phyloP scores from a whole-genome alignment of 805 yeast species.

The Pichia kluyveri region DNA sequence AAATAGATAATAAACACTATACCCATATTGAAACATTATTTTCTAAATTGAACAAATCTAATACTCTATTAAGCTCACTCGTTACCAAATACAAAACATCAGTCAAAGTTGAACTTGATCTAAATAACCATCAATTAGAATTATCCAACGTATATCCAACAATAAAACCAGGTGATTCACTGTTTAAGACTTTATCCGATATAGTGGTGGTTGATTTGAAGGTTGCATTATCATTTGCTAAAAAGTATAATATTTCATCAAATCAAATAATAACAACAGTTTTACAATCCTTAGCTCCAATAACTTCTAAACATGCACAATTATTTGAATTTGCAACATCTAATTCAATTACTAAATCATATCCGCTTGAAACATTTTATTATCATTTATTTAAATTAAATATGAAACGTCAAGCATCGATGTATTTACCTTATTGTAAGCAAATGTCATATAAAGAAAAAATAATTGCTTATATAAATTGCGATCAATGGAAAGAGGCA shows the following conservation, averaged over 20 bases:
- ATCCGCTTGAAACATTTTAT: constrained; percentile 62
- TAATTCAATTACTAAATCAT: constrained; percentile 46
- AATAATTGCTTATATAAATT: constrained; percentile 1
- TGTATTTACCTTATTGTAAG: constrained; percentile 47
- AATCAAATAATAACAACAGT: constrained; percentile 47
- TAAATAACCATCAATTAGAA: constrained; percentile 29
- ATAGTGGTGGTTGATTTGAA: constrained; percentile 40
- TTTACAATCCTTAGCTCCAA: constrained; percentile 36
- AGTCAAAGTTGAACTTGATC: background rate
- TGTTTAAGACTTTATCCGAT: constrained; percentile 29
- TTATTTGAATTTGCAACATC: constrained; percentile 42
- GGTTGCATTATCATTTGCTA: constrained; percentile 38
- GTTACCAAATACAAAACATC: constrained; percentile 33
- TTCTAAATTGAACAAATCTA: background rate
- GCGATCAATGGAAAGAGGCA: constrained; percentile 9
- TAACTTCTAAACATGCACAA: constrained; percentile 48
- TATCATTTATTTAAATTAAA: constrained; percentile 44
- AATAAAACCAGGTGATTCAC: constrained; percentile 6
- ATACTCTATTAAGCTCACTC: constrained; percentile 27
- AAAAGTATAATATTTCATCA: constrained; percentile 49
- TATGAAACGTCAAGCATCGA: constrained; percentile 49
- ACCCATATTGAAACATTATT: background rate
- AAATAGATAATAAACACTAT: background rate
- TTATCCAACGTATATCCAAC: constrained; percentile 14
- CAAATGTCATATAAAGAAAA: constrained; percentile 29